Percentiles rank a stretch among this genome's conserved stretches.
phyloP scores from a whole-genome alignment of 1,284 basidiomycete species.

The Ustanciosporium gigantosporum region DNA sequence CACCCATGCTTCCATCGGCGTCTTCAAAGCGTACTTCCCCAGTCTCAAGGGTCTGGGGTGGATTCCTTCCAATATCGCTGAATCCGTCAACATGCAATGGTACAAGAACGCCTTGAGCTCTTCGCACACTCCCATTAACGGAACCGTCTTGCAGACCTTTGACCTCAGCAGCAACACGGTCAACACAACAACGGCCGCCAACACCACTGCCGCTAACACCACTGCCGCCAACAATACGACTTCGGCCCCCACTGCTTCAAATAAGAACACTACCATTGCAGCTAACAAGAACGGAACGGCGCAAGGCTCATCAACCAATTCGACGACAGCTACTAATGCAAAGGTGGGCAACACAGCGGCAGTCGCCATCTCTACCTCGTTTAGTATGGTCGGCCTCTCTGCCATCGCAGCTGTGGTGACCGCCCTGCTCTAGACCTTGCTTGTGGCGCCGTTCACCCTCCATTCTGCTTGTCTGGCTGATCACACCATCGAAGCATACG shows the following conservation, averaged over 20 bases:
- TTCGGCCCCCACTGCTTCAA: not conserved
- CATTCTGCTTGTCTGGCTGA: no score
- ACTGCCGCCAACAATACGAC: not conserved
- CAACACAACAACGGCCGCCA: not conserved
- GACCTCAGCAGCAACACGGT: no score
- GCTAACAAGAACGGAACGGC: not conserved
- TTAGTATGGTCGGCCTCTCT: constrained; percentile 5
- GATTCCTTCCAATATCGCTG: constrained; percentile 60
- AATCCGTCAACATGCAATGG: constrained; percentile 33
- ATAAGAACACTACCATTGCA: not conserved
- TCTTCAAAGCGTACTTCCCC: constrained; percentile 73
- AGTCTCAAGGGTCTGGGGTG: constrained; percentile 71
- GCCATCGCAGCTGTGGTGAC: constrained; percentile 9
- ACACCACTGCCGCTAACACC: constrained; percentile 1
- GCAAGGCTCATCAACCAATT: no score
- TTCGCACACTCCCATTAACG: constrained; percentile 8
- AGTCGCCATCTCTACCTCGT: not conserved
- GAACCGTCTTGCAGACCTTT: constrained; percentile 19
- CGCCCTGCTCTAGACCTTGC: constrained; percentile 1
- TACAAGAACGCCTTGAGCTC: constrained; percentile 43
- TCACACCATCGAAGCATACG: no score
- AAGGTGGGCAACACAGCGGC: not conserved
- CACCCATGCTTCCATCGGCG: constrained; percentile 68
- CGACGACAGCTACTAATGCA: no score
- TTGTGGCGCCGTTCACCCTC: no score